Conservation (phyloP, 2,329 filamentous ascomycete species). For the Phyllosticta citrichinensis region DNA sequence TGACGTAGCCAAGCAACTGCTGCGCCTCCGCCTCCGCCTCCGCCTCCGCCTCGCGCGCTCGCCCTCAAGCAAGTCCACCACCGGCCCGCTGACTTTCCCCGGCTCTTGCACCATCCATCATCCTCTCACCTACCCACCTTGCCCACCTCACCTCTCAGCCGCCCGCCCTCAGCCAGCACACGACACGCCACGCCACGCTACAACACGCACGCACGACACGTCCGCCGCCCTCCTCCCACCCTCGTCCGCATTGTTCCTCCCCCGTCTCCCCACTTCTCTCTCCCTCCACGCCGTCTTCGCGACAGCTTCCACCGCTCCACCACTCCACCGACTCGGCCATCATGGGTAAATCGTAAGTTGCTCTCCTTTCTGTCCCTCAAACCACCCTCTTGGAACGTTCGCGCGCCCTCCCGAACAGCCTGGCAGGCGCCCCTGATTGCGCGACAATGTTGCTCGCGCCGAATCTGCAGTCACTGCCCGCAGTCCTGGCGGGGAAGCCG, state of each 20-base stretch:
- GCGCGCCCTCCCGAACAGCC: neutral
- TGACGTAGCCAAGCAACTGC: conserved; percentile 11
- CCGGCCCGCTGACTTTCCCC: neutral
- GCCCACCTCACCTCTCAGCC: conserved; percentile 3
- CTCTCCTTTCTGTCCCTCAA: conserved; percentile 1
- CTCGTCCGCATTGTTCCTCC: neutral
- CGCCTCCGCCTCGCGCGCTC: neutral
- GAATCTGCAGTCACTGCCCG: neutral
- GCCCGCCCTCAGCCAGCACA: neutral
- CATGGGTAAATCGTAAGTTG: conserved; percentile 35
- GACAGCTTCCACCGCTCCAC: neutral
- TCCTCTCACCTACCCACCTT: neutral
- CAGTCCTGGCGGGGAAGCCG: neutral
- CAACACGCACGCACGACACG: neutral
- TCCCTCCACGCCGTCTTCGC: neutral
- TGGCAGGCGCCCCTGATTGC: conserved; percentile 1
- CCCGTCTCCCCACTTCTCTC: neutral
- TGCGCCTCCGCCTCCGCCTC: conserved; percentile 16
- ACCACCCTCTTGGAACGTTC: neutral
- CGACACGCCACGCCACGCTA: neutral
- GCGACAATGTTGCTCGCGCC: neutral
- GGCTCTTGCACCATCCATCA: conserved; percentile 10
- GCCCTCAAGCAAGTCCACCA: neutral
- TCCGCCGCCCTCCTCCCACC: neutral
- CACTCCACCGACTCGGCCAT: neutral